Percentiles rank a stretch among this genome's conserved stretches.
Conservation (phyloP, 768 basidiomycete genomes). For the Heimioporus sp. region DNA sequence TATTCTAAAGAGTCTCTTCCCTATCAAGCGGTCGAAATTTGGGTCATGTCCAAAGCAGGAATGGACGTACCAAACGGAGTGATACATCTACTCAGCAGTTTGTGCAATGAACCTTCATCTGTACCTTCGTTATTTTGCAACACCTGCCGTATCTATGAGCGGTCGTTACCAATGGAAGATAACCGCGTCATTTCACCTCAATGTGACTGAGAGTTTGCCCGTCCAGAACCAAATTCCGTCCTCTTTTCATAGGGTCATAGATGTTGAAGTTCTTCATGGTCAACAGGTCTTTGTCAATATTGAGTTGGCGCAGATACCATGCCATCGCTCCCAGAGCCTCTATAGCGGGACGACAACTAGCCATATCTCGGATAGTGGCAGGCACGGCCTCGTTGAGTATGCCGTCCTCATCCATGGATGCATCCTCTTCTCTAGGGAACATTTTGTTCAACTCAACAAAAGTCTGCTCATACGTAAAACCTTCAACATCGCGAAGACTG, state of each 20-base stretch:
- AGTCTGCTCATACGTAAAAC: slow-evolving; percentile 71
- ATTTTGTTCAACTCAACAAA: slow-evolving; percentile 64
- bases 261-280: slow-evolving; percentile 97
- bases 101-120: slow-evolving; percentile 84
- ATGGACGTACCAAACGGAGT: slow-evolving; percentile 78
- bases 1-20: slow-evolving; percentile 93
- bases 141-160: slow-evolving; percentile 45
- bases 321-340: slow-evolving; percentile 90
- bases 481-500: slow-evolving; percentile 78
- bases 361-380: slow-evolving; percentile 71
- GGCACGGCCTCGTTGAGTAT: slow-evolving; percentile 47
- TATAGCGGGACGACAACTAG: slow-evolving; percentile 62
- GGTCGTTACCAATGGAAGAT: neutral
- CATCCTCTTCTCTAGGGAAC: slow-evolving; percentile 49
- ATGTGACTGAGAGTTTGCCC: slow-evolving; percentile 95
- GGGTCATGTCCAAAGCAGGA: slow-evolving; percentile 4
- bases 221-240: slow-evolving; percentile 83
- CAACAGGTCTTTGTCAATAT: slow-evolving; percentile 93
- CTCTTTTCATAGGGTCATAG: slow-evolving; percentile 92
- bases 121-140: slow-evolving; percentile 92
- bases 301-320: slow-evolving; percentile 91
- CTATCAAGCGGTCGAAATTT: slow-evolving; percentile 35
- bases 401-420: slow-evolving; percentile 46
- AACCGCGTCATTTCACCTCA: slow-evolving; percentile 53
- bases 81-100: slow-evolving; percentile 76